Percentiles rank a stretch among this genome's conserved stretches.
Evolutionary conservation across 306 rosid species (phyloP).

Genomic region (Vigna mungo): DNA sequence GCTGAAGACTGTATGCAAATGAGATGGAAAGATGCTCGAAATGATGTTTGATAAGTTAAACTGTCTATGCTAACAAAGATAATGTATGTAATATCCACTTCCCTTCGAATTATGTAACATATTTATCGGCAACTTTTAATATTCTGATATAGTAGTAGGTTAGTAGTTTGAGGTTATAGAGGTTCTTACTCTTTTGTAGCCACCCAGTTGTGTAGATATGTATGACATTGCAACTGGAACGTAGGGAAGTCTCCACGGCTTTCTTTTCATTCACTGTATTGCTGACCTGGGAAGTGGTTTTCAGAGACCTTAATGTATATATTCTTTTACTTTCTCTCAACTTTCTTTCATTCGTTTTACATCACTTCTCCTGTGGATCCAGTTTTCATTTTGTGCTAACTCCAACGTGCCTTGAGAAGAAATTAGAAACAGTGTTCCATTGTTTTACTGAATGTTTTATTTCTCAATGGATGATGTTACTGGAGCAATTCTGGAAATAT

Average conservation of each 20-base stretch:
- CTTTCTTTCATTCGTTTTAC: neutral
- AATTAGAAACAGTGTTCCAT: no score
- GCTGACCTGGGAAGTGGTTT: constrained; percentile 72
- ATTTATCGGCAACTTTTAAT: constrained; percentile 55
- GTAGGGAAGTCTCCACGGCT: constrained; percentile 56
- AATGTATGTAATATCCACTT: constrained; percentile 57
- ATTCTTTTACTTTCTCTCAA: constrained; percentile 43
- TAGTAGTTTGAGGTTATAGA: constrained; percentile 55
- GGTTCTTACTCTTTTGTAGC: constrained; percentile 67
- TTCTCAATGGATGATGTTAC: no score
- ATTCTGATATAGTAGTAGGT: constrained; percentile 53
- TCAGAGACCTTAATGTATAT: constrained; percentile 56
- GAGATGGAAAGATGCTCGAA: constrained; percentile 48
- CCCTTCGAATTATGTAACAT: constrained; percentile 66
- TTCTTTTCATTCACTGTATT: constrained; percentile 57
- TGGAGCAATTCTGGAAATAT: no score
- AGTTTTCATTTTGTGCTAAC: no score
- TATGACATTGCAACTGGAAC: constrained; percentile 58
- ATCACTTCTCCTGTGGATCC: neutral
- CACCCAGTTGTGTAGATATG: constrained; percentile 67
- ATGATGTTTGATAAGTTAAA: constrained; percentile 38
- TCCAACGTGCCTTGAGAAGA: no score
- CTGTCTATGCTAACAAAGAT: constrained; percentile 72
- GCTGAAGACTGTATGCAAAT: constrained; percentile 88
- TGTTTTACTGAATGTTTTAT: no score